These are phyloP conservation scores for Sesbania bispinosa DNA, from an alignment of 306 rosid species.

Conservation along the genomic window DNA sequence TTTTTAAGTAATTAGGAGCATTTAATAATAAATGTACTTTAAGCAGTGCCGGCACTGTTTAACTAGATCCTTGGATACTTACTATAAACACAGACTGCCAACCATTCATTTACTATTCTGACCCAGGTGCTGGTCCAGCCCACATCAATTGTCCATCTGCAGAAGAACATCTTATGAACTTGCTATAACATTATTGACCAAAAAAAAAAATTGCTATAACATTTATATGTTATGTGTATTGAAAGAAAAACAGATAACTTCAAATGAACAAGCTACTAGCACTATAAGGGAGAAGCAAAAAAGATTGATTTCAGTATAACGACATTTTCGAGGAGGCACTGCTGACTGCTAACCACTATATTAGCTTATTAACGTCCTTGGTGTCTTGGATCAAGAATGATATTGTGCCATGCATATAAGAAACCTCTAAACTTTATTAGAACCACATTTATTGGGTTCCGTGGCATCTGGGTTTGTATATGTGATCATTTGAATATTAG, in stretches of 20 bases:
- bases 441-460: too few species aligned
- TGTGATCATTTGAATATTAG: neutral
- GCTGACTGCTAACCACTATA: neutral
- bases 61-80: too few species aligned
- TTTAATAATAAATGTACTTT: too few species aligned
- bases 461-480: neutral
- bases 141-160: constrained; percentile 96
- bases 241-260: neutral
- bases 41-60: too few species aligned
- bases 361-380: neutral
- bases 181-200: too few species aligned
- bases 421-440: neutral
- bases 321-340: neutral
- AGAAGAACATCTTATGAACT: constrained; percentile 14
- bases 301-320: neutral
- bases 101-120: constrained; percentile 93
- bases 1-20: too few species aligned
- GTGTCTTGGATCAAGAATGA: neutral
- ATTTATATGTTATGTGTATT: too few species aligned
- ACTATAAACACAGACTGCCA: constrained; percentile 93
- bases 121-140: constrained; percentile 99
- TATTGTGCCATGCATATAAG: neutral
- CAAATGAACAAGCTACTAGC: neutral
- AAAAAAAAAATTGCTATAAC: too few species aligned
- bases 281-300: neutral